Percentiles rank a stretch among this genome's conserved stretches.
phyloP scores from a whole-genome alignment of 768 basidiomycete species.

The Scleroderma bovista region DNA sequence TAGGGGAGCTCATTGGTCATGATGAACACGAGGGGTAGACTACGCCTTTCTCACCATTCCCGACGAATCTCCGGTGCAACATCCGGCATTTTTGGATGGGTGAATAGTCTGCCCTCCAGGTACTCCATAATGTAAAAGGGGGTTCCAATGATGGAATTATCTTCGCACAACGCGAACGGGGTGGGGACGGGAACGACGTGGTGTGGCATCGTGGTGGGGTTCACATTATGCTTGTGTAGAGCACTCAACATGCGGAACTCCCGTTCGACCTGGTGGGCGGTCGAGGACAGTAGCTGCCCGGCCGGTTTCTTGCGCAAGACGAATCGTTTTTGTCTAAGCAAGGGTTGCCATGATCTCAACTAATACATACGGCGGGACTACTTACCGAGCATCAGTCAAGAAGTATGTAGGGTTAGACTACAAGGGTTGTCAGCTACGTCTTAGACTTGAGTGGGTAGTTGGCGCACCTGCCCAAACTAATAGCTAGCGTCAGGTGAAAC shows the following conservation, averaged over 20 bases:
- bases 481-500: constrained; percentile 1
- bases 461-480: constrained; percentile 84
- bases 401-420: constrained; percentile 98
- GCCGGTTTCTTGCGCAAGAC: constrained; percentile 93
- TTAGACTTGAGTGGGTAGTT: not conserved
- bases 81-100: constrained; percentile 73
- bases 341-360: constrained; percentile 1
- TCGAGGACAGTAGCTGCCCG: constrained; percentile 79
- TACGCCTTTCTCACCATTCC: constrained; percentile 56
- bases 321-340: constrained; percentile 48
- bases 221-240: constrained; percentile 66
- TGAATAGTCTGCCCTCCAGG: constrained; percentile 90
- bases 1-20: too few species aligned
- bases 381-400: constrained; percentile 70
- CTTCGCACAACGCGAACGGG: constrained; percentile 79
- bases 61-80: constrained; percentile 54
- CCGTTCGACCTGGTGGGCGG: constrained; percentile 93
- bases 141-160: constrained; percentile 72
- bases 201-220: constrained; percentile 41
- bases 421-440: not conserved
- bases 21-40: not conserved
- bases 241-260: constrained; percentile 81
- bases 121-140: constrained; percentile 98
- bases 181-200: constrained; percentile 77
- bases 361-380: constrained; percentile 4